Conservation (phyloP, 768 basidiomycete species). For the Tylopilus rubrobrunneus region DNA sequence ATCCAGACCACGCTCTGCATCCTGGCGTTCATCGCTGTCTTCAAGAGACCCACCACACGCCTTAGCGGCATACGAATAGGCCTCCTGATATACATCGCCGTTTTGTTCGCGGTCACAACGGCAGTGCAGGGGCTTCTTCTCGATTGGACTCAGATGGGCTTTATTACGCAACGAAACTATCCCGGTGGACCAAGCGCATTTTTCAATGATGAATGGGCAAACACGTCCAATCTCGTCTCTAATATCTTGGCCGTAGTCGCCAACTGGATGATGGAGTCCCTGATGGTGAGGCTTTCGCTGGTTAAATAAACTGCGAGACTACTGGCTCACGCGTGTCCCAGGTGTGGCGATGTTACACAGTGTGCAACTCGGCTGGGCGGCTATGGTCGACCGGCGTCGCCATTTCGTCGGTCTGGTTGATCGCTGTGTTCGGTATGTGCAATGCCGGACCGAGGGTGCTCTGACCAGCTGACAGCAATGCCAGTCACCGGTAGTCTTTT, state of each 20-base stretch:
- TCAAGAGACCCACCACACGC: background rate
- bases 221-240: background rate
- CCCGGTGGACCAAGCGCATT: constrained; percentile 28
- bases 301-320: background rate
- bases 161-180: constrained; percentile 27
- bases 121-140: constrained; percentile 4
- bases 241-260: background rate
- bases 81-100: constrained; percentile 1
- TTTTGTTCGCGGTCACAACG: constrained; percentile 15
- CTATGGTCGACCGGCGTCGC: constrained; percentile 28
- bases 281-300: background rate
- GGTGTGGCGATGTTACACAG: constrained; percentile 37
- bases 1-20: constrained; percentile 2
- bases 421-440: constrained; percentile 40
- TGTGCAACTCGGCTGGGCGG: constrained; percentile 38
- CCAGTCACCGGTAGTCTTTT: constrained; percentile 15
- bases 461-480: background rate
- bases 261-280: constrained; percentile 10
- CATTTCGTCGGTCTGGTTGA: constrained; percentile 36
- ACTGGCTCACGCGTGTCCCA: constrained; percentile 6
- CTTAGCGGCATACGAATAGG: background rate
- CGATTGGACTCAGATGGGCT: constrained; percentile 22
- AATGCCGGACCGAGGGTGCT: background rate
- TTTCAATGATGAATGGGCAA: background rate
- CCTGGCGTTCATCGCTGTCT: constrained; percentile 1